Base-by-base conservation (phyloP, 192 early-diverging fungal species). In the Linnemannia zychae region DNA sequence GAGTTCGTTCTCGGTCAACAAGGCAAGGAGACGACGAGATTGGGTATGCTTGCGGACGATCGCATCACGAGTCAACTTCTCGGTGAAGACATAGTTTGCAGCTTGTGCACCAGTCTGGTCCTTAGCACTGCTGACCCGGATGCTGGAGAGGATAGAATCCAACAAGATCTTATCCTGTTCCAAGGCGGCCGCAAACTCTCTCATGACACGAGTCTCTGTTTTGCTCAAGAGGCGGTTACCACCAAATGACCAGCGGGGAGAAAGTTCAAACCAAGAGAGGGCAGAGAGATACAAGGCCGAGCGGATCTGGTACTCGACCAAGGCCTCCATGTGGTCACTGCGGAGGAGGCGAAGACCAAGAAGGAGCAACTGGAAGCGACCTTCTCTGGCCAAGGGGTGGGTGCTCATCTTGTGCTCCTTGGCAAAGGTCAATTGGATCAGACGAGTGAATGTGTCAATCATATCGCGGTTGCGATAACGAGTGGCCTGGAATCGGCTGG, bases 1-100 rank as follows among this genome's bases (percentile, higher is more conserved):
- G 60, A 99, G 84, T 82, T 99, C 98, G 71, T 94, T 96, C 82
- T 98, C 98, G 22, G 98, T 79, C 38, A 99, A 89, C 37, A 99
- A 76, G 68, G 96, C 77, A 18, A 99, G 81, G 31, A 99, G 81
- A 36, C 94, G 92, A 40, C 90, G 89, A 18, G 81, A 79, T 33
- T 88, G 80, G 24, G 86, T 74, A 36, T 90, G 85, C 67, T 90
- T 76, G 37, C 84, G 88, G 57, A 92, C 46, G 31, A 91, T 89
- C 76, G 89, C 90, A 77, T 91, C 90, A 44, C 88, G 87, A 3
- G 85, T 90, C 70, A 91, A 82, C 37, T 91, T 90, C 71, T 88
- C 67, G 36, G 72, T 53, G 36, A 82, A 76, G 18, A 71, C 49
- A 66, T 87, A 87, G 50, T 75, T 67, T 7, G 71, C 40, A 20